Conservation (phyloP, 1,139 yeast genomes). For the Kodamaea derodonti region DNA sequence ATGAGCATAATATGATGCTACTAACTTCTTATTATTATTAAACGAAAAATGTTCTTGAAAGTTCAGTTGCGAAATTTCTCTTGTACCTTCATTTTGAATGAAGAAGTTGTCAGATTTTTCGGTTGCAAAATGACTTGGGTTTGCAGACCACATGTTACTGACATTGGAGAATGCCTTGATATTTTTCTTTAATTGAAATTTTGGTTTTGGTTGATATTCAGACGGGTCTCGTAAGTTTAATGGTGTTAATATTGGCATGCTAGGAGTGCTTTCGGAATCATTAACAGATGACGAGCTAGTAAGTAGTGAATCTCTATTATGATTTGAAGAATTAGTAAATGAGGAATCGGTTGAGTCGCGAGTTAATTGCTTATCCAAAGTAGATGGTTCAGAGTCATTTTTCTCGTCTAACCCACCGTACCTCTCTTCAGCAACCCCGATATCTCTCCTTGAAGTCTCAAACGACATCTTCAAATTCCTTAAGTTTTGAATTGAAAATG, state of each 20-base stretch:
- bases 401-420: constrained; percentile 14
- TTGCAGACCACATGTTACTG: constrained; percentile 58
- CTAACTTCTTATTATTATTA: constrained; percentile 44
- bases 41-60: constrained; percentile 68
- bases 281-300: no score
- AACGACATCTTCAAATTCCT: constrained; percentile 32
- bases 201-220: constrained; percentile 15
- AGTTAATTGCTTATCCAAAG: no score
- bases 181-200: constrained; percentile 24
- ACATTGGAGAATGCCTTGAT: constrained; percentile 33
- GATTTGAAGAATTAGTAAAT: background rate
- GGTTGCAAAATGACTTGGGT: constrained; percentile 54
- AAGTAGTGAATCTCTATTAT: no score
- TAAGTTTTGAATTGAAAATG: constrained; percentile 27
- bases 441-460: constrained; percentile 26
- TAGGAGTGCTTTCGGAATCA: constrained; percentile 3
- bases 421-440: constrained; percentile 23
- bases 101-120: constrained; percentile 45
- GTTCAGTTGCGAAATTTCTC: constrained; percentile 45
- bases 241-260: constrained; percentile 18
- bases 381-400: background rate
- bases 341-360: background rate
- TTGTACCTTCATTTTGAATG: constrained; percentile 39
- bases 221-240: constrained; percentile 29
- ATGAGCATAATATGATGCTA: constrained; percentile 72